Evolutionary conservation across 2,329 filamentous ascomycete genomes (phyloP), one percentile per base, ranked within the genome.

Genomic region (Cordyceps cateniannulata): DNA sequence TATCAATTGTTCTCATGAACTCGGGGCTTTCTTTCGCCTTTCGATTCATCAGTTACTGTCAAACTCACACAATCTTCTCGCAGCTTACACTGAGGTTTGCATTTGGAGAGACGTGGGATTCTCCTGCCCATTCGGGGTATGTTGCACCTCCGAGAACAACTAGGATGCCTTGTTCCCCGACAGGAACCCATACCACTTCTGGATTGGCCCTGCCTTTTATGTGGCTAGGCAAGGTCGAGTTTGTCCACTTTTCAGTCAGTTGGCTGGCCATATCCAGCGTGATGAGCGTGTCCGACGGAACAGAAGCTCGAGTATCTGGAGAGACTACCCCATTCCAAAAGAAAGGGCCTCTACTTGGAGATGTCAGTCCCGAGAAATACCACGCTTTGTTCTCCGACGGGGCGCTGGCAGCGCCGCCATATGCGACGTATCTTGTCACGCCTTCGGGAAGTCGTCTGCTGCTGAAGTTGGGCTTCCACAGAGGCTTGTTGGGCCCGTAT

Each of bases 61-160:
- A 7, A 1, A 18, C 7, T 4, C 20, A 14, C n/a, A 32, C 1
- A n/a, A 6, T 29, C 7, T 12, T 25, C 5, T 3, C 4, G 32
- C n/a, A 7, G 67, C 73, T 64, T 69, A 76, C 74, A 63, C 72
- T 75, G 20, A 68, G 69, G 18, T 63, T 61, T 44, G 66, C 63
- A 42, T 76, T 66, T 2, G 65, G 60, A 1, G 74, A 76, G 42
- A 63, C 62, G 3, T 64, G 63, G 22, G 14, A 6, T 10, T n/a
- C 42, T 24, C 63, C 63, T 0, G 67, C 65, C 72, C 79, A 86
- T 25, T 81, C 76, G 0, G 86, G 85, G 68, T 83, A 78, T 0
- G 79, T 83, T 2, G 90, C 91, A 14, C 91, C 91, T 7, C 89
- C 90, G 0, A 96, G 76, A 3, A 88, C 89, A 1, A 96, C 80